Percentiles rank a stretch among this genome's conserved stretches.
Evolutionary conservation across 2,329 filamentous ascomycete species (phyloP).

Genomic region (Xylariaceae sp.): DNA sequence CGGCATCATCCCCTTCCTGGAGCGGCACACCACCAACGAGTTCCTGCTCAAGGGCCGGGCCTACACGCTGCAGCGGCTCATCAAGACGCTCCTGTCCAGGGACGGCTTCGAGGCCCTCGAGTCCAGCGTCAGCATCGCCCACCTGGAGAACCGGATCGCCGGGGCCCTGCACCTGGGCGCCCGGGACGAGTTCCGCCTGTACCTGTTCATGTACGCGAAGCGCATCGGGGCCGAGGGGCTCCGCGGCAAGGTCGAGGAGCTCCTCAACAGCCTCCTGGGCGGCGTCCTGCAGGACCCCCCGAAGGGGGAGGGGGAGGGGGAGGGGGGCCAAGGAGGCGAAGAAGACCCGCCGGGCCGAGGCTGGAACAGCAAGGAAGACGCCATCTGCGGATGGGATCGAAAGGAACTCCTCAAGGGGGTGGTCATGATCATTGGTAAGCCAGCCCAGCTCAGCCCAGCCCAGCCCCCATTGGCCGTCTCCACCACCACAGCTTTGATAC

Average conservation of each 20-base stretch:
- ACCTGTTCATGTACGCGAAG: slow-evolving; percentile 98
- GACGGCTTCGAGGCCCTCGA: slow-evolving; percentile 93
- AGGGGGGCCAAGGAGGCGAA: too few species aligned
- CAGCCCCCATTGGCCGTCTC: too few species aligned
- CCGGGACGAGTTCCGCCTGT: slow-evolving; percentile 86
- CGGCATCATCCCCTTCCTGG: slow-evolving; percentile 86
- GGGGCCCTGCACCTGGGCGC: slow-evolving; percentile 79
- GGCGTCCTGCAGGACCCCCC: slow-evolving; percentile 55
- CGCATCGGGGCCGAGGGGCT: slow-evolving; percentile 85
- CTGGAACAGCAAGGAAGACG: slow-evolving; percentile 60
- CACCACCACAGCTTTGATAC: not conserved
- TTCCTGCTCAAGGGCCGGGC: slow-evolving; percentile 85
- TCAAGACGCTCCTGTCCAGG: slow-evolving; percentile 79
- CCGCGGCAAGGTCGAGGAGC: slow-evolving; percentile 83
- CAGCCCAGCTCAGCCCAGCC: slow-evolving; percentile 5
- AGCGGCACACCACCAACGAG: slow-evolving; percentile 91
- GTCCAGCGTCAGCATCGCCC: slow-evolving; percentile 82
- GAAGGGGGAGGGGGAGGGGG: slow-evolving; percentile 32
- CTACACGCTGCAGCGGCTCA: slow-evolving; percentile 81
- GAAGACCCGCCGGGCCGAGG: slow-evolving; percentile 41
- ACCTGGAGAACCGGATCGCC: slow-evolving; percentile 89
- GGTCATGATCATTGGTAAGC: slow-evolving; percentile 82
- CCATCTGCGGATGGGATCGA: slow-evolving; percentile 85
- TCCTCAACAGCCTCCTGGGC: slow-evolving; percentile 74
- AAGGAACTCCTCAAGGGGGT: slow-evolving; percentile 84